Evolutionary conservation across 2,329 filamentous ascomycete species (phyloP), one percentile per base, ranked within the genome.

Genomic region (Hymenoscyphus repandus): DNA sequence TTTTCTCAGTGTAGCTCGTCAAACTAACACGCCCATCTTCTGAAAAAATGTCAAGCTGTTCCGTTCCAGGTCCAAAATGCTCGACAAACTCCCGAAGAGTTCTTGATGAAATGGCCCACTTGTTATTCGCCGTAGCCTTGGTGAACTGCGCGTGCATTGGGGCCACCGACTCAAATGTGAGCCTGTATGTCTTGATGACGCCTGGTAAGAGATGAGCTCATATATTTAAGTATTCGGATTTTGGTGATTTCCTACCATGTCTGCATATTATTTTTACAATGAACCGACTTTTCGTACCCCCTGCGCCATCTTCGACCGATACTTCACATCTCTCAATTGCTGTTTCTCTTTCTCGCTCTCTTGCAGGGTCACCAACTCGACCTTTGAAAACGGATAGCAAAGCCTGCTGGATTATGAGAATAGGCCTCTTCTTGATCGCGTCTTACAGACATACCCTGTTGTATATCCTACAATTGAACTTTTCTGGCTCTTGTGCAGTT

Each of bases 1-100:
- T 81, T 69, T 89, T 91, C 66, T 91, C 88, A 0, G 86, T 90
- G 62, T 88, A 91, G 64, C 86, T 90, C 22, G 86, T 88, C 61
- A 92, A 88, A 51, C 88, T 86, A 13, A 87, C 78, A 31, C 81
- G 72, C 9, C 72, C 83, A 42, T 86, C 79, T 47, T 87, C 82
- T 11, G 84, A 82, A 62, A 87, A 86, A 56, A 92, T 85, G 59
- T 91, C 88, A 2, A 92, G 76, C 58, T 90, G 85, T 66, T 92
- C 88, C 31, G 88, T 89, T 5, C 86, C 87, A 1, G 85, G 85
- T 0, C 86, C 86, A 62, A 91, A 91, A 63, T 90, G 87, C 53
- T 91, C 88, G 69, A 88, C 84, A 54, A 90, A 78, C 60, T 90
- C 86, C 54, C 85, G 80, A 46, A 92, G 69, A 0, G 84, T 84